Evolutionary conservation across 108 stramenopile species (phyloP), one percentile per base, ranked within the genome.

Genomic region (Fragilariopsis cylindrus): DNA sequence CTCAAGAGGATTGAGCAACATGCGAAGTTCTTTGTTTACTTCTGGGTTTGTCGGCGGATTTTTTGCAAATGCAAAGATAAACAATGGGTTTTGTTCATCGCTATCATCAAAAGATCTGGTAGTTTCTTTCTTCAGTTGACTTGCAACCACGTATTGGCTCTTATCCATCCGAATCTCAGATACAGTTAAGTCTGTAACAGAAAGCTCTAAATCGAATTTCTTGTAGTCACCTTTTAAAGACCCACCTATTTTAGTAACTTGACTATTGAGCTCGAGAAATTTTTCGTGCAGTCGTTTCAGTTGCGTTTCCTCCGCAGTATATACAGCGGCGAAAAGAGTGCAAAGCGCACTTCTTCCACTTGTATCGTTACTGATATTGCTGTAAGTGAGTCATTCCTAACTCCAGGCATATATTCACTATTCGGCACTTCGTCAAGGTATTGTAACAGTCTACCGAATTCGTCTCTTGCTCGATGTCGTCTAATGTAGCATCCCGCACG

Each of bases 181-280:
- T 40, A 74, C 81, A 53, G 68, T 57, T 64, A 82, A 71, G 45
- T 82, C 78, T 3, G 69, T 44, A n/a, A 87, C 11, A 16, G 81
- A 84, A 12, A 81, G 21, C 39, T 79, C 66, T 30, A 79, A 54
- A 1, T 73, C 63, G 49, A 71, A 71, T 5, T 78, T 78, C 57
- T 88, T 65, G 54, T 79, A 88, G 70, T 88, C 82, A 4, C 82
- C 87, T 47, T 72, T 74, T 9, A 88, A 58, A 4, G 66, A 60
- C 44, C 54, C 68, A 12, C 73, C 58, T 7, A 64, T 49, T 41
- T 43, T 63, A 47, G 84, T 43, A 19, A 55, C 58, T 5, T 70
- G 16, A 48, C 80, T 45, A 40, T 52, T 65, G 46, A 88, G 56
- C 13, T 88, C 80, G 43, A 84, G 62, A 64, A 85, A 86, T 16